Evolutionary conservation across 2,329 filamentous ascomycete genomes (phyloP), one percentile per base, ranked within the genome.

Genomic region (Ophiostoma sp.): DNA sequence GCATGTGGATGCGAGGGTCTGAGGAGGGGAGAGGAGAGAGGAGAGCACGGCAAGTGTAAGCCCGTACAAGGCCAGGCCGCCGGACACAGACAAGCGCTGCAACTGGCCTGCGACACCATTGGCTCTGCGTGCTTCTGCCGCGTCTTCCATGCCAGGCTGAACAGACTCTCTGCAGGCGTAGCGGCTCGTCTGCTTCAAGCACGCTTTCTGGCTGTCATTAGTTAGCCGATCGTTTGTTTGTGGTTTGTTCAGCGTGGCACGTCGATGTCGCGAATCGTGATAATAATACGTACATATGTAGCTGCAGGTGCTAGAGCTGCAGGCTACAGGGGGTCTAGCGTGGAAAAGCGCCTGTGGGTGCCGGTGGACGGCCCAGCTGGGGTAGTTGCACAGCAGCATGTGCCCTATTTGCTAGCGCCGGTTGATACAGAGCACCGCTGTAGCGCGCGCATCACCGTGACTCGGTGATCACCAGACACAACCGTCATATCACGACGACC

Each of bases 71-170:
- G 48, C 20, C 3, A 23, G 44, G 20, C 44, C 44, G 17, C 20
- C 17, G 7, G 44, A 48, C 44, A 10, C 52, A 62, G 27, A 62
- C 57, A 62, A 33, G 57, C 57, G 57, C 57, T 17, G 27, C 57
- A 62, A 27, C 57, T 27, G 4, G 23, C 57, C 27, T 31, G 4
- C 3, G 27, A 60, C 54, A 23, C 54, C 23, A 62, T 62, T 20
- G 57, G 57, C 27, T 62, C 27, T 10, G 57, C 11, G 57, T 62
- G 57, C 27, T 62, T 62, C 57, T 62, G 57, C 57, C 27, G 57
- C 35, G 57, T 15, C 27, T 33, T 11, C 57, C 13, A 27, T 67
- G 52, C 13, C 65, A 60, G 68, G 68, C 68, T 69, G 68, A 7
- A 48, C 64, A 69, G 68, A 48, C 68, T 20, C 48, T 62, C 13